Conservation (phyloP, 495 filamentous ascomycete genomes). For the Penicillium antarcticum region DNA sequence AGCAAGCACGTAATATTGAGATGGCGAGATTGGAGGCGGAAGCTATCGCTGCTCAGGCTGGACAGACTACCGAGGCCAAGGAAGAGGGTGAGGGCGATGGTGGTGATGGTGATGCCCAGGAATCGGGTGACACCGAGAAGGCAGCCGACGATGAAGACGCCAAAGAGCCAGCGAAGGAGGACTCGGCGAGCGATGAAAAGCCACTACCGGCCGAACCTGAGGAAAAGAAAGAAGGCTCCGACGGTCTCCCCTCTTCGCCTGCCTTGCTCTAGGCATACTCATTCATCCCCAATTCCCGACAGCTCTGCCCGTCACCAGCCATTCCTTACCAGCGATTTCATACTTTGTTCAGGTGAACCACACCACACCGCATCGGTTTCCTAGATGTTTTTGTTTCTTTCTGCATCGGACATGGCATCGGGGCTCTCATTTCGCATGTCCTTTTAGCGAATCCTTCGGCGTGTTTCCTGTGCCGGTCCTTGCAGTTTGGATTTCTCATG, state of each 20-base stretch:
- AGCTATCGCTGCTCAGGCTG: slow-evolving; percentile 17
- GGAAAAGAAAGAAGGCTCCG: background rate
- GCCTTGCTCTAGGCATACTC: background rate
- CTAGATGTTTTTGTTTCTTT: slow-evolving; percentile 1
- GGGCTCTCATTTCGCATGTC: slow-evolving; percentile 1
- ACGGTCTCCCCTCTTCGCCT: background rate
- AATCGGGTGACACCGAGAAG: background rate
- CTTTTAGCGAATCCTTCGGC: slow-evolving; percentile 19
- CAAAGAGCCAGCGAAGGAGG: background rate
- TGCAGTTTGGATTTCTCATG: slow-evolving; percentile 8
- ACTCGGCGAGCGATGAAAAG: slow-evolving; percentile 4
- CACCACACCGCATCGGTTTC: background rate
- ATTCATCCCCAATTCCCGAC: background rate
- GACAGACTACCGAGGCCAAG: slow-evolving; percentile 2
- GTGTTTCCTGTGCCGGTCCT: slow-evolving; percentile 13
- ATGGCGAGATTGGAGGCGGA: slow-evolving; percentile 33
- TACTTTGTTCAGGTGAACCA: background rate
- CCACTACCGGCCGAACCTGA: background rate
- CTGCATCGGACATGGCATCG: slow-evolving; percentile 5
- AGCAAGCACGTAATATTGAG: slow-evolving; percentile 49
- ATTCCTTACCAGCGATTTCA: background rate
- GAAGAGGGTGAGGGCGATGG: slow-evolving; percentile 1
- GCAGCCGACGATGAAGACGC: slow-evolving; percentile 4
- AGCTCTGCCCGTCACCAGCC: background rate
- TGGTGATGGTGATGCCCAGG: slow-evolving; percentile 1